Percentiles rank a stretch among this genome's conserved stretches.
These are phyloP conservation scores for Leccinum arenicola DNA, from an alignment of 768 basidiomycete species.

Conservation along the genomic window DNA sequence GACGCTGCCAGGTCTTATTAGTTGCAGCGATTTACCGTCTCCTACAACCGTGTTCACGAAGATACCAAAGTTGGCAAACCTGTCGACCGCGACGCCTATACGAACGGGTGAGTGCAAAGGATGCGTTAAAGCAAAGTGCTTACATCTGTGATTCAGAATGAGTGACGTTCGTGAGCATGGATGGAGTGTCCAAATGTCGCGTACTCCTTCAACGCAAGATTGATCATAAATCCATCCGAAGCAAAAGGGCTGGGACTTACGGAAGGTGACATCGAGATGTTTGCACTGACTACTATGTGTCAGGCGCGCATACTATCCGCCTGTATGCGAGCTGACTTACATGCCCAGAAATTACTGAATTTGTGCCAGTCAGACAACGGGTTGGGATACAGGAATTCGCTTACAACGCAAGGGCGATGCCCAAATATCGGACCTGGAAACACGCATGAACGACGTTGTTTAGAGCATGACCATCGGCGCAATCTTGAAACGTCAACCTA, in stretches of 20 bases:
- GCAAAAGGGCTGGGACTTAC: neutral
- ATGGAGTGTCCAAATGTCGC: neutral
- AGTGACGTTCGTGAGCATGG: neutral
- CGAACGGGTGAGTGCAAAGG: neutral
- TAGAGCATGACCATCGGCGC: neutral
- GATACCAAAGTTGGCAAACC: constrained; percentile 12
- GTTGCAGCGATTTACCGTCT: constrained; percentile 5
- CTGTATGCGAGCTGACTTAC: constrained; percentile 1
- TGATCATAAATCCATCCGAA: neutral
- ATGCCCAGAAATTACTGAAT: constrained; percentile 14
- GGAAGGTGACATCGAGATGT: constrained; percentile 14
- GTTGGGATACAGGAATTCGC: neutral
- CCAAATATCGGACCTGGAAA: constrained; percentile 17
- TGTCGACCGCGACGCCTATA: constrained; percentile 11
- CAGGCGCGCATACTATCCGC: neutral
- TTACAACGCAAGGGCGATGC: constrained; percentile 18
- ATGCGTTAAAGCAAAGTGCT: neutral
- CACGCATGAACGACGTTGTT: neutral
- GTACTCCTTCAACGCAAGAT: constrained; percentile 6
- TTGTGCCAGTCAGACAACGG: neutral
- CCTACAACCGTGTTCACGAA: constrained; percentile 11
- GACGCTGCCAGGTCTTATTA: neutral
- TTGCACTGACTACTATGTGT: constrained; percentile 16
- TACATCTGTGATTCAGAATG: constrained; percentile 9
- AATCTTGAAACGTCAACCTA: neutral